Evolutionary conservation across 495 filamentous ascomycete genomes (phyloP).

Genomic region (Letharia columbiana): DNA sequence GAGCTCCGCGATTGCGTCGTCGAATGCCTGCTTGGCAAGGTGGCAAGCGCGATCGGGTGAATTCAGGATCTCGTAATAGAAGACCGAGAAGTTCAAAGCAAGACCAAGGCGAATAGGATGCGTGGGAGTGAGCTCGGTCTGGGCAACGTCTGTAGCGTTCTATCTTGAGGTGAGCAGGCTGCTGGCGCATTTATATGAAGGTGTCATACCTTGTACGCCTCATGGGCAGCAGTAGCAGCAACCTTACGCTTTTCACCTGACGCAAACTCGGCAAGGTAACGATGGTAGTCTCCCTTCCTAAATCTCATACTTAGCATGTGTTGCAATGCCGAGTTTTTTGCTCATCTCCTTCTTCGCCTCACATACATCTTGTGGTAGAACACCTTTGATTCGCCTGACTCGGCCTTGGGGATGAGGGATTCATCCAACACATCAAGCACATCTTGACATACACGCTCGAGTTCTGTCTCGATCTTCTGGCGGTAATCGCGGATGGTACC

Average conservation of each 20-base stretch:
- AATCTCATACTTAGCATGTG: conserved; percentile 18
- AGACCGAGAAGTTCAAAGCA: conserved; percentile 98
- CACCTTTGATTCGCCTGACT: conserved; percentile 98
- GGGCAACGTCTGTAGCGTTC: conserved; percentile 97
- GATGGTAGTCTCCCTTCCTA: conserved; percentile 99
- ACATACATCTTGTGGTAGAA: conserved; percentile 99
- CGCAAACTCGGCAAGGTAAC: conserved; percentile 98
- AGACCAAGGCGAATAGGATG: conserved; percentile 98
- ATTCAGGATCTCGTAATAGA: conserved; percentile 99
- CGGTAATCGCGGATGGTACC: conserved; percentile 94
- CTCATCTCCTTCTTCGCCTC: background rate
- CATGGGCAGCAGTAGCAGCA: conserved; percentile 90
- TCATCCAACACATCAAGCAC: conserved; percentile 94
- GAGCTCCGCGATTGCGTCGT: conserved; percentile 98
- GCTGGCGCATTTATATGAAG: conserved; percentile 1
- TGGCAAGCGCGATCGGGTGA: conserved; percentile 98
- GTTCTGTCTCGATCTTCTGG: conserved; percentile 95
- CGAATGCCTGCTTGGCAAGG: conserved; percentile 97
- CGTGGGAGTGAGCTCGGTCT: conserved; percentile 93
- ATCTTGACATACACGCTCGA: conserved; percentile 98
- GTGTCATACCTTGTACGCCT: conserved; percentile 87
- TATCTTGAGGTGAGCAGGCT: conserved; percentile 30
- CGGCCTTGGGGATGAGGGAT: conserved; percentile 92
- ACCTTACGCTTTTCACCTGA: conserved; percentile 98
- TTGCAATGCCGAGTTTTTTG: background rate